A percentile compares a stretch with the other conserved stretches of the same genome.
phyloP scores from a whole-genome alignment of 495 filamentous ascomycete species.

The Aspergillus leporis region DNA sequence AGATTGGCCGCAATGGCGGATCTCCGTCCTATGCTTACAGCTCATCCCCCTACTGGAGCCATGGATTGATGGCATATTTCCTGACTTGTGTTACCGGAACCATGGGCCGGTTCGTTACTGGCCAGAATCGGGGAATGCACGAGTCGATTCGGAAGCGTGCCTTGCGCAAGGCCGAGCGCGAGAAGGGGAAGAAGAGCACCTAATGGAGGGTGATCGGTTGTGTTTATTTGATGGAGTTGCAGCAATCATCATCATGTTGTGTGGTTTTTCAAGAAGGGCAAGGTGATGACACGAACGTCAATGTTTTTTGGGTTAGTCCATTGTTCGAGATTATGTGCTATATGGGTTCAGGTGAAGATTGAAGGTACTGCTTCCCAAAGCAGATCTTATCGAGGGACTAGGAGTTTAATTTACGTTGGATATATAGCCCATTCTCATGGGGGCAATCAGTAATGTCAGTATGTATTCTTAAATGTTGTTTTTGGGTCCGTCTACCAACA shows the following conservation, averaged over 20 bases:
- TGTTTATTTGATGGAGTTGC: not conserved
- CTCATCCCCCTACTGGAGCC: constrained; percentile 90
- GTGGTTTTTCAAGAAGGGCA: not conserved
- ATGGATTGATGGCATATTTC: constrained; percentile 85
- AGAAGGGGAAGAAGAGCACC: constrained; percentile 54
- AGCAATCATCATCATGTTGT: not conserved
- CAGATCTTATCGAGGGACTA: not conserved
- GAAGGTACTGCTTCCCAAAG: not conserved
- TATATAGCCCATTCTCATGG: not conserved
- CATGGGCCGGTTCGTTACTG: constrained; percentile 60
- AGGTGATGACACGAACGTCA: not conserved
- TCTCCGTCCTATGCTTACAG: constrained; percentile 73
- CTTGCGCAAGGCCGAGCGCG: constrained; percentile 83
- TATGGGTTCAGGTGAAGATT: not conserved
- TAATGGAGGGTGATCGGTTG: constrained; percentile 15
- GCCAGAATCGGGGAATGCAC: constrained; percentile 78
- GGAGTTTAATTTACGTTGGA: not conserved
- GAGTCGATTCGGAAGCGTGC: constrained; percentile 83
- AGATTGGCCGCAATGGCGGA: constrained; percentile 78
- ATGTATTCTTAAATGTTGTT: not conserved
- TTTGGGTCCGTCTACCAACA: not conserved
- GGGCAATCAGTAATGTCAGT: not conserved
- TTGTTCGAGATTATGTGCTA: not conserved
- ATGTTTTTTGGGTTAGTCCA: not conserved
- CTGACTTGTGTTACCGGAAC: constrained; percentile 69